phyloP scores from a whole-genome alignment of 169 alveolate genomes.

The Cryptosporidium ubiquitum region DNA sequence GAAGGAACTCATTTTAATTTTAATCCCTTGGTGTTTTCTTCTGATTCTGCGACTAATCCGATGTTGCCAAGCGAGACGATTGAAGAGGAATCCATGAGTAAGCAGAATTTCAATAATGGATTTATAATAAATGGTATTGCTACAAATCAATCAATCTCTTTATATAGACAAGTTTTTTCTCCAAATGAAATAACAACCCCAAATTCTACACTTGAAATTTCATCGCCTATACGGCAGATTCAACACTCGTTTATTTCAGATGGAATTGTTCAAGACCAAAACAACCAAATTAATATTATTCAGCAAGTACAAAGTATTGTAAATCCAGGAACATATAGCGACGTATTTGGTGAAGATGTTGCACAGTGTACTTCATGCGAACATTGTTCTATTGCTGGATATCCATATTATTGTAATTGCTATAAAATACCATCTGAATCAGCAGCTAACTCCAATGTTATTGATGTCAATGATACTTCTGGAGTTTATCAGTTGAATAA shows the following conservation, averaged over 20 bases:
- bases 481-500: constrained; percentile 56
- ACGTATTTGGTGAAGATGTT: constrained; percentile 69
- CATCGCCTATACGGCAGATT: constrained; percentile 64
- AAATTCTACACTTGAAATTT: constrained; percentile 61
- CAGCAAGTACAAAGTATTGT: constrained; percentile 47
- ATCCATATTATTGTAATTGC: constrained; percentile 71
- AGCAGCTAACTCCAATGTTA: constrained; percentile 41
- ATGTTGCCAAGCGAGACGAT: constrained; percentile 4
- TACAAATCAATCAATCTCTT: constrained; percentile 17
- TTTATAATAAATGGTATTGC: neutral
- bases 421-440: constrained; percentile 64
- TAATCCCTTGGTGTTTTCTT: constrained; percentile 45
- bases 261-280: constrained; percentile 56
- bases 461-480: constrained; percentile 57
- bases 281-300: constrained; percentile 26
- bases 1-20: constrained; percentile 37
- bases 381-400: constrained; percentile 55
- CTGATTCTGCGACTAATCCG: constrained; percentile 37
- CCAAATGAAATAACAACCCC: constrained; percentile 57
- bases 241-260: constrained; percentile 49
- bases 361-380: constrained; percentile 57
- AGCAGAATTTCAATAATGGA: constrained; percentile 27
- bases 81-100: constrained; percentile 32
- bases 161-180: constrained; percentile 58
- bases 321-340: constrained; percentile 33